Evolutionary conservation across 768 basidiomycete species (phyloP), one percentile per base, ranked within the genome.

Genomic region (Cyclocybe aegerita): DNA sequence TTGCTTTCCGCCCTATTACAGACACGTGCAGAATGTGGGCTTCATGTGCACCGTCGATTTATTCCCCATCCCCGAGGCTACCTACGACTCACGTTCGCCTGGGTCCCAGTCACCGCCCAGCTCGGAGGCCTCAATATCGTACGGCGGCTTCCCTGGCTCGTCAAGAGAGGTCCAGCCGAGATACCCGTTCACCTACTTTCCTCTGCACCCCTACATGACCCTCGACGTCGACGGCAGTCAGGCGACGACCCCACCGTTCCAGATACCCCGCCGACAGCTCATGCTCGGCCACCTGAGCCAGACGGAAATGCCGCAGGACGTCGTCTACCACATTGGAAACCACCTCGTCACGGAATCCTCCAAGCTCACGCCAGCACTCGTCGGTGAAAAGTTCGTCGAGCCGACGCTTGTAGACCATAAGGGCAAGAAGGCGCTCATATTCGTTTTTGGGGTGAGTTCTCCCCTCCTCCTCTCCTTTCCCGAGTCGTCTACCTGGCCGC

Each of bases 31-130:
- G 33, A 77, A 75, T 15, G 67, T 80, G 12, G 88, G 87, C 1
- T 72, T 87, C 9, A 70, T 90, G 16, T 90, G 88, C 65, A 80
- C 79, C n/a, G 81, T 82, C 50, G 87, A 88, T 65, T 71, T 89
- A 33, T 89, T 84, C 54, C 80, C 81, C 3, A 77, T 85, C 4
- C 76, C 79, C n/a, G 73, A 72, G 31, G 55, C 61, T 53, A 39
- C 58, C 35, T 57, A 58, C 48, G 58, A 59, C 14, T 36, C 52
- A 31, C 37, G 46, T n/a, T 56, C 57, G 4, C 48, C 61, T 30
- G 38, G 38, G 40, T 54, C 58, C 9, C 52, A 54, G 37, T 52
- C 58, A 17, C 39, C 54, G 9, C 55, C 57, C 16, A 48, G 46
- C 17, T 52, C 58, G 16, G 49, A 34, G 15, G 15, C 31, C 8